phyloP scores from a whole-genome alignment of 2,329 filamentous ascomycete species.

The Diplodia sapinea region DNA sequence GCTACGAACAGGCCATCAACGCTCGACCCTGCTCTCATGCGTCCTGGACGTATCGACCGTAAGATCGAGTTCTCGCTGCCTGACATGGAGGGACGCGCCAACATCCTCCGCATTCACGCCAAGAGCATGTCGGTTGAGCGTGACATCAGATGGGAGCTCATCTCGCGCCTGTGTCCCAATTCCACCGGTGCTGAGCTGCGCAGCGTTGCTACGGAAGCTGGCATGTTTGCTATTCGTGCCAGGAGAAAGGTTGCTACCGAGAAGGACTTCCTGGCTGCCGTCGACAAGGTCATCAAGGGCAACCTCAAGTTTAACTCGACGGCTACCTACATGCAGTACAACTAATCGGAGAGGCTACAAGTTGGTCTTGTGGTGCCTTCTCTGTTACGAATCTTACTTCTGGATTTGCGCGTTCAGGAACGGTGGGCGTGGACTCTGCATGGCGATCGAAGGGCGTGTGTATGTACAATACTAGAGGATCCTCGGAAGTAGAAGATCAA shows the following conservation, averaged over 20 bases:
- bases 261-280: slow-evolving; percentile 97
- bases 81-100: slow-evolving; percentile 94
- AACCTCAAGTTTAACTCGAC: slow-evolving; percentile 99
- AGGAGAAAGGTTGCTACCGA: slow-evolving; percentile 97
- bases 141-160: slow-evolving; percentile 98
- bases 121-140: slow-evolving; percentile 99
- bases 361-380: slow-evolving; percentile 3
- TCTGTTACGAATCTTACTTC: slow-evolving; percentile 11
- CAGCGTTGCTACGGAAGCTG: slow-evolving; percentile 96
- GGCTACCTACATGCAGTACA: slow-evolving; percentile 98
- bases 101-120: slow-evolving; percentile 96
- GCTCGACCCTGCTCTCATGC: slow-evolving; percentile 94
- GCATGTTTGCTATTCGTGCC: slow-evolving; percentile 96
- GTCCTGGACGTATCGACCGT: slow-evolving; percentile 94
- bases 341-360: slow-evolving; percentile 62
- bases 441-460: slow-evolving; percentile 18
- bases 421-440: slow-evolving; percentile 2
- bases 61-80: slow-evolving; percentile 99
- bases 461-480: slow-evolving; percentile 27
- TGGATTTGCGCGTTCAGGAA: slow-evolving; percentile 23
- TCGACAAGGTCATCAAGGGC: slow-evolving; percentile 99
- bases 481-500: slow-evolving; percentile 19
- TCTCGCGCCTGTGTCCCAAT: slow-evolving; percentile 95
- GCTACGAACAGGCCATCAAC: slow-evolving; percentile 96
- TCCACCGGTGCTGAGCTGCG: slow-evolving; percentile 94